phyloP scores from a whole-genome alignment of 164 flowering plant genomes.

The Tinospora cordifolia region DNA sequence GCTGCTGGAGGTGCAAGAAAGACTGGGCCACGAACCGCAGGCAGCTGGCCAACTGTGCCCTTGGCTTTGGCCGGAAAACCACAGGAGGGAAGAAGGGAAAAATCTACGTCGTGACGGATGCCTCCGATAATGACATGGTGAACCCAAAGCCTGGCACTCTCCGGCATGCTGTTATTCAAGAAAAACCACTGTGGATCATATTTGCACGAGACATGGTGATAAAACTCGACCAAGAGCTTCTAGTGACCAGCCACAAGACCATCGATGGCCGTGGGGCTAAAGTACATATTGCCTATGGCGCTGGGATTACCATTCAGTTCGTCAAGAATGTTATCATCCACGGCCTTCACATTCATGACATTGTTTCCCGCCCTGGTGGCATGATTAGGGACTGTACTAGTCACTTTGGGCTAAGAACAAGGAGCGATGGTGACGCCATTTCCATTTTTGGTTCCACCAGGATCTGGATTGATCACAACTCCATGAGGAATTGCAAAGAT shows the following conservation, averaged over 20 bases:
- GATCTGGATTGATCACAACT: conserved; percentile 65
- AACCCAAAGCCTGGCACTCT: conserved; percentile 73
- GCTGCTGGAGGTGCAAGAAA: conserved; percentile 64
- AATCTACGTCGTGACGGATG: conserved; percentile 43
- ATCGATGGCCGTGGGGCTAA: conserved; percentile 57
- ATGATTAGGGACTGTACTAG: conserved; percentile 40
- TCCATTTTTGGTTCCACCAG: conserved; percentile 46
- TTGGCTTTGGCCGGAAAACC: conserved; percentile 54
- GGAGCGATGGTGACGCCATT: conserved; percentile 63
- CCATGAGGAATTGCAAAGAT: conserved; percentile 51
- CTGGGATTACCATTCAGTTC: conserved; percentile 47
- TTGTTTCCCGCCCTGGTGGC: conserved; percentile 34
- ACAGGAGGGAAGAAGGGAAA: conserved; percentile 48
- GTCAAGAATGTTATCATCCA: conserved; percentile 50
- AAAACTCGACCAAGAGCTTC: conserved; percentile 45
- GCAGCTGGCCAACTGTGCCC: conserved; percentile 48
- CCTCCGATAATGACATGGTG: conserved; percentile 41
- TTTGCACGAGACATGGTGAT: conserved; percentile 48
- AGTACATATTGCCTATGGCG: conserved; percentile 48
- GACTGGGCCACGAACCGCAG: conserved; percentile 52
- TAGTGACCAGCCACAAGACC: conserved; percentile 53
- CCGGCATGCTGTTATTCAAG: conserved; percentile 59
- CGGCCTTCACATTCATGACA: conserved; percentile 46
- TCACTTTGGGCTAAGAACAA: conserved; percentile 40
- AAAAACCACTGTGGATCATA: conserved; percentile 62